A percentile compares a stretch with the other conserved stretches of the same genome.
Evolutionary conservation across 2,329 filamentous ascomycete genomes (phyloP).

Genomic region (Pestalotiopsis fici): DNA sequence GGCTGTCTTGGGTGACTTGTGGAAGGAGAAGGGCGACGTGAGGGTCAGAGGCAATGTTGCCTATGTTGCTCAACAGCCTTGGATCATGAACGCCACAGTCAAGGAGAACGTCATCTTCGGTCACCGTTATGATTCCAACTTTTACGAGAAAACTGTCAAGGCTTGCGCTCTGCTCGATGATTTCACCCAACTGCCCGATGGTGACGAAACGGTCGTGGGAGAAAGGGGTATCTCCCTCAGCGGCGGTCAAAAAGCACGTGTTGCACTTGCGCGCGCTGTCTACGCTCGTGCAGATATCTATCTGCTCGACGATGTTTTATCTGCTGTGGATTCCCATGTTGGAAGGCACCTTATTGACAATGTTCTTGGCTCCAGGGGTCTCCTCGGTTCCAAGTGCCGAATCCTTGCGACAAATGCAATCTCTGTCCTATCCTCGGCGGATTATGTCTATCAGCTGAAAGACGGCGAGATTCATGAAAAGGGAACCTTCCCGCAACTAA

Average conservation of each 20-base stretch:
- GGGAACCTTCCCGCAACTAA: conserved; percentile 86
- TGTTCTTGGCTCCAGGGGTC: conserved; percentile 81
- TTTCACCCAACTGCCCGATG: conserved; percentile 89
- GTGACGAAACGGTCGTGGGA: conserved; percentile 94
- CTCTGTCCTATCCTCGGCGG: conserved; percentile 82
- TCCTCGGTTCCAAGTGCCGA: conserved; percentile 83
- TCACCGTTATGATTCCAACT: conserved; percentile 87
- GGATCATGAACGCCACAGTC: conserved; percentile 98
- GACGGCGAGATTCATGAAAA: conserved; percentile 83
- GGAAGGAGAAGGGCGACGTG: conserved; percentile 84
- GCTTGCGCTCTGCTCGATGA: conserved; percentile 91
- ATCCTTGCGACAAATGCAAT: conserved; percentile 96
- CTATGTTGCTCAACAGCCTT: conserved; percentile 89
- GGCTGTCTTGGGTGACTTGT: conserved; percentile 85
- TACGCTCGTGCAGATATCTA: conserved; percentile 98
- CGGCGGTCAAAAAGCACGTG: conserved; percentile 91
- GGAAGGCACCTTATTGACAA: conserved; percentile 93
- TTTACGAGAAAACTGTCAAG: conserved; percentile 90
- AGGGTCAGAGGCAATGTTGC: conserved; percentile 80
- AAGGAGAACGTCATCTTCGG: conserved; percentile 98
- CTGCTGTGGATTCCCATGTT: conserved; percentile 97
- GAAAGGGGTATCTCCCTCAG: conserved; percentile 96
- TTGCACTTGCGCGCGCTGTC: conserved; percentile 89
- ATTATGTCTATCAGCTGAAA: conserved; percentile 83
- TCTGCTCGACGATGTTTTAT: conserved; percentile 89